These are phyloP conservation scores for Parascedosporium putredinis DNA, from an alignment of 2,329 filamentous ascomycete species.

Conservation along the genomic window DNA sequence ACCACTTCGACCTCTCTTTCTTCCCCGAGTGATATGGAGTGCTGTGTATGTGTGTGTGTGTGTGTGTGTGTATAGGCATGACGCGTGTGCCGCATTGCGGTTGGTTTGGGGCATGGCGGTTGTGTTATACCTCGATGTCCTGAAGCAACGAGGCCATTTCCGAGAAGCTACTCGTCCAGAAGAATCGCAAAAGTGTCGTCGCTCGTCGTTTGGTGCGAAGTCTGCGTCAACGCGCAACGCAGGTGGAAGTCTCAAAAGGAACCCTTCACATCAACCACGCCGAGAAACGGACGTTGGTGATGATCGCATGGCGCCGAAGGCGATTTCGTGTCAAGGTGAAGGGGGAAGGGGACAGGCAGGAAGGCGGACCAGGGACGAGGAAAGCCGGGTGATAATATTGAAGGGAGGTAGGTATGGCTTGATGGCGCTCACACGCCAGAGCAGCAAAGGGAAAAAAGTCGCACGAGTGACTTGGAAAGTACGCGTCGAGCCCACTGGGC, in stretches of 20 bases:
- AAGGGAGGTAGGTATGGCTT: background rate
- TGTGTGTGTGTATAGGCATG: too few species aligned
- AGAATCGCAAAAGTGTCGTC: background rate
- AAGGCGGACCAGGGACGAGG: background rate
- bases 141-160: slow-evolving; percentile 1
- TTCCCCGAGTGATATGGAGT: too few species aligned
- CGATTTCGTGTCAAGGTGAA: background rate
- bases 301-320: slow-evolving; percentile 8
- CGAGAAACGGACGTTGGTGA: slow-evolving; percentile 6
- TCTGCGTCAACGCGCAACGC: background rate
- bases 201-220: background rate
- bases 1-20: background rate
- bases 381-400: background rate
- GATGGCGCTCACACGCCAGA: background rate
- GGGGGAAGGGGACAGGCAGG: background rate
- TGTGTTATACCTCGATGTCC: background rate
- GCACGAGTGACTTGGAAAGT: background rate
- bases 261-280: slow-evolving; percentile 8
- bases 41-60: too few species aligned
- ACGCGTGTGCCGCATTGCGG: too few species aligned
- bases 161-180: background rate
- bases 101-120: background rate
- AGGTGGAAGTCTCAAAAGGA: background rate
- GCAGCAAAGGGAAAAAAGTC: background rate
- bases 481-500: background rate